These are phyloP conservation scores for Lanzia echinophila DNA, from an alignment of 2,329 filamentous ascomycete genomes.

Conservation along the genomic window DNA sequence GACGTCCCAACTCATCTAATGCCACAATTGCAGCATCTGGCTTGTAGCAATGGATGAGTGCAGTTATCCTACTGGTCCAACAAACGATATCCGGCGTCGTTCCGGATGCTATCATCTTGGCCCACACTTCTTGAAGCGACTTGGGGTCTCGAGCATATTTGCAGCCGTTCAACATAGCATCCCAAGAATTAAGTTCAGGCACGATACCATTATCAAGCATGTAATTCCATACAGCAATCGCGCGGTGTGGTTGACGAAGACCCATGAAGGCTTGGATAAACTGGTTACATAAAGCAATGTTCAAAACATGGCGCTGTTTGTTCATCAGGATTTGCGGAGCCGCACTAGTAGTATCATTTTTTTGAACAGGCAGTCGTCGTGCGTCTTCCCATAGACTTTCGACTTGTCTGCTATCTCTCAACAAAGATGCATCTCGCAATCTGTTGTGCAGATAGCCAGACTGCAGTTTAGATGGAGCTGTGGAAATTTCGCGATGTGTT, in stretches of 20 bases:
- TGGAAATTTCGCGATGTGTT: background rate
- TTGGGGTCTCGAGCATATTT: slow-evolving; percentile 49
- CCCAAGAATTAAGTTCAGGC: slow-evolving; percentile 62
- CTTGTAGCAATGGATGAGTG: slow-evolving; percentile 51
- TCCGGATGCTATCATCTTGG: slow-evolving; percentile 50
- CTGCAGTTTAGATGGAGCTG: background rate
- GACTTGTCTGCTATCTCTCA: slow-evolving; percentile 17
- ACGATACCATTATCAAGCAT: slow-evolving; percentile 47
- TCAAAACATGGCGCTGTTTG: slow-evolving; percentile 4
- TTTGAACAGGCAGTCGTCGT: slow-evolving; percentile 18
- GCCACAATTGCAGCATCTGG: slow-evolving; percentile 52
- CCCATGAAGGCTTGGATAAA: slow-evolving; percentile 43
- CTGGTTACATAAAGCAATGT: slow-evolving; percentile 33
- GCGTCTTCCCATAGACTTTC: slow-evolving; percentile 24
- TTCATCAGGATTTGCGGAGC: no score
- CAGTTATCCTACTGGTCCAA: slow-evolving; percentile 66
- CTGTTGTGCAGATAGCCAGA: slow-evolving; percentile 13
- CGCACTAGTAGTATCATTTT: background rate
- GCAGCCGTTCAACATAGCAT: slow-evolving; percentile 66
- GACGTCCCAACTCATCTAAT: slow-evolving; percentile 57
- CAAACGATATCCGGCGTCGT: slow-evolving; percentile 55
- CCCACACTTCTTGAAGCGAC: slow-evolving; percentile 63
- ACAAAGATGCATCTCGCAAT: slow-evolving; percentile 20
- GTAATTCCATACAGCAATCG: slow-evolving; percentile 50
- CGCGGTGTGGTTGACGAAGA: slow-evolving; percentile 35